A percentile compares a stretch with the other conserved stretches of the same genome.
These are phyloP conservation scores for Zarea fungicola DNA, from an alignment of 2,329 filamentous ascomycete genomes.

Conservation along the genomic window DNA sequence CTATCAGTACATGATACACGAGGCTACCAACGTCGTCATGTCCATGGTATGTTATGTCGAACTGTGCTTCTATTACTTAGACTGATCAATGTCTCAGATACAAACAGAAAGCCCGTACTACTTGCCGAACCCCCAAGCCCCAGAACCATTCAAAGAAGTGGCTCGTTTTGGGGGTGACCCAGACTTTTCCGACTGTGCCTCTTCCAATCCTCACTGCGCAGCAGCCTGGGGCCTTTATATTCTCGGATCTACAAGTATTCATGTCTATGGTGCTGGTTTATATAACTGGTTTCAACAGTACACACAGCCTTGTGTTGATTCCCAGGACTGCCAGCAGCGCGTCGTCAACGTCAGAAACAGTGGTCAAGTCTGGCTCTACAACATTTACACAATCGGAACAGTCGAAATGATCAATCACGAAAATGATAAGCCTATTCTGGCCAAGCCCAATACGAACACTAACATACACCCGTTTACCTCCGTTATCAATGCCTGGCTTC, in stretches of 20 bases:
- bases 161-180: not conserved
- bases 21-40: not conserved
- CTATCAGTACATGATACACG: constrained; percentile 6
- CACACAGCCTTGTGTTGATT: constrained; percentile 19
- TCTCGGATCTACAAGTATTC: constrained; percentile 11
- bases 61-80: not conserved
- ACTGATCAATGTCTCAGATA: not conserved
- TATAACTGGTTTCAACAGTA: constrained; percentile 21
- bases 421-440: constrained; percentile 4
- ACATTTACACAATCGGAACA: constrained; percentile 13
- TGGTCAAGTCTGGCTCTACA: constrained; percentile 15
- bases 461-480: constrained; percentile 14
- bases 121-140: not conserved
- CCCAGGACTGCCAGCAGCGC: constrained; percentile 17
- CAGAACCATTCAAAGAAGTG: not conserved
- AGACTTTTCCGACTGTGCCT: constrained; percentile 11
- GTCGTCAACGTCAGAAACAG: constrained; percentile 6
- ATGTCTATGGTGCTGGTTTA: constrained; percentile 20
- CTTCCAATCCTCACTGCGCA: constrained; percentile 13
- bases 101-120: constrained; percentile 10
- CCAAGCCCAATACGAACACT: constrained; percentile 14
- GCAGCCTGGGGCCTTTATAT: constrained; percentile 18
- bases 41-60: not conserved
- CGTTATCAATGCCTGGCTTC: constrained; percentile 13
- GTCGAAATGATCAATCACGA: constrained; percentile 13